Evolutionary conservation across 257 asterid species (phyloP).

Genomic region (Ballota nigra): DNA sequence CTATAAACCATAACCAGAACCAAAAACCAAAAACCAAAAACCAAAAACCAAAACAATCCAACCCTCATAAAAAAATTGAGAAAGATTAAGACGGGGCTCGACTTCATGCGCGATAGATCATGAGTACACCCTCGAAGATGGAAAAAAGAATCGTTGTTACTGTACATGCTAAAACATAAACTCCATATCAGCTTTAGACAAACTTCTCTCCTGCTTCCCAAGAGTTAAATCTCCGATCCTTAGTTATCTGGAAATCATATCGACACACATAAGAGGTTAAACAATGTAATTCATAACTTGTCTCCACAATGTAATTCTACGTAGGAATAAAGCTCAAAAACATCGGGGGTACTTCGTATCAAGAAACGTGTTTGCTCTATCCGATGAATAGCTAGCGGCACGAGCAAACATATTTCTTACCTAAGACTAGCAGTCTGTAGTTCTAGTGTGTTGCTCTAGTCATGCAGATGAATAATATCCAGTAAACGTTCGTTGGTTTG

Average conservation of each 20-base stretch:
- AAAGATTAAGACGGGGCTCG: not conserved
- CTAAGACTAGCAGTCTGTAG: not conserved
- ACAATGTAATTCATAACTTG: not conserved
- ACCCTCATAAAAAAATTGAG: not conserved
- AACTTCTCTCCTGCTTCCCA: not conserved
- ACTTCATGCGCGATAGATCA: not conserved
- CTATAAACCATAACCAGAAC: constrained; percentile 2
- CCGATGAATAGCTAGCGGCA: not conserved
- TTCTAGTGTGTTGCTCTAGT: not conserved
- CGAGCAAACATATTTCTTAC: not conserved
- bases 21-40: too few species aligned
- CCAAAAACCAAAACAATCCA: not conserved
- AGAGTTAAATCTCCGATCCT: constrained; percentile 12
- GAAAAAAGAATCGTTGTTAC: constrained; percentile 16
- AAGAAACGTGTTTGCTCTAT: not conserved
- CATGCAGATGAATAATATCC: not conserved
- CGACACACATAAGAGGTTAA: not conserved
- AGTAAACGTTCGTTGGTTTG: not conserved
- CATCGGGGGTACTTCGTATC: not conserved
- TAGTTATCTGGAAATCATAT: constrained; percentile 22
- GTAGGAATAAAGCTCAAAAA: not conserved
- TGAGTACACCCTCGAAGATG: not conserved
- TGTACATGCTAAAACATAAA: constrained; percentile 27
- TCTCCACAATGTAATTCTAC: not conserved
- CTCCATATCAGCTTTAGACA: constrained; percentile 13